These are phyloP conservation scores for Stereum hirsutum DNA, from an alignment of 1,284 basidiomycete species.

Conservation along the genomic window DNA sequence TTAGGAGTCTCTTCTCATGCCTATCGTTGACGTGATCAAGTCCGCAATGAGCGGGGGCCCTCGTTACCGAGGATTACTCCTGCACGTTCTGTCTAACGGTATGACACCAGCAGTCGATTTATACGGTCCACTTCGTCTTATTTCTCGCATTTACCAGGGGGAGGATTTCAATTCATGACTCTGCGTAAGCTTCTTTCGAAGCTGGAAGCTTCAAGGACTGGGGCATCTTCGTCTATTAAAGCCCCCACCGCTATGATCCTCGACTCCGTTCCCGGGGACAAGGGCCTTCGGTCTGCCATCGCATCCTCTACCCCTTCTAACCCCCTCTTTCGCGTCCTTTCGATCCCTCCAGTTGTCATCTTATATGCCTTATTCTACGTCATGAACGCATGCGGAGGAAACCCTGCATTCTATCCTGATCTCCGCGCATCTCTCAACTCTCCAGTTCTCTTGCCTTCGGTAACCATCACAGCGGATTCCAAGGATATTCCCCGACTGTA, in stretches of 20 bases:
- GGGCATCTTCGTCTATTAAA: background rate
- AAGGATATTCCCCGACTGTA: background rate
- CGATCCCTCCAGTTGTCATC: background rate
- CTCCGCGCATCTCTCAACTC: background rate
- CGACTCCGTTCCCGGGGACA: conserved; percentile 9
- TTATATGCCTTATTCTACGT: background rate
- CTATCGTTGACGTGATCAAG: background rate
- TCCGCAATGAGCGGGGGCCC: background rate
- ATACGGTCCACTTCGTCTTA: background rate
- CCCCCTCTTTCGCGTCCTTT: background rate
- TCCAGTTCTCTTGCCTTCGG: background rate
- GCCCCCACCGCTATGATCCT: conserved; percentile 10
- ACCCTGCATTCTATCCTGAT: background rate
- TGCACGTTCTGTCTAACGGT: background rate
- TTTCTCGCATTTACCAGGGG: conserved; percentile 3
- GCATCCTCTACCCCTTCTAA: background rate
- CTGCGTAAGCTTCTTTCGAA: conserved; percentile 9
- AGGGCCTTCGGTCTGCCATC: conserved; percentile 5
- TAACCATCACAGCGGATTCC: background rate
- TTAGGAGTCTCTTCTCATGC: background rate
- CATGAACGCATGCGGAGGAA: background rate
- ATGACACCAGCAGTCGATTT: background rate
- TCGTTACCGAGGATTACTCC: background rate
- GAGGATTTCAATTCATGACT: conserved; percentile 11
- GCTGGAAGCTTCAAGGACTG: background rate